Evolutionary conservation across 441 rosid species (phyloP), one percentile per base, ranked within the genome.

Genomic region (Capsella rubella): DNA sequence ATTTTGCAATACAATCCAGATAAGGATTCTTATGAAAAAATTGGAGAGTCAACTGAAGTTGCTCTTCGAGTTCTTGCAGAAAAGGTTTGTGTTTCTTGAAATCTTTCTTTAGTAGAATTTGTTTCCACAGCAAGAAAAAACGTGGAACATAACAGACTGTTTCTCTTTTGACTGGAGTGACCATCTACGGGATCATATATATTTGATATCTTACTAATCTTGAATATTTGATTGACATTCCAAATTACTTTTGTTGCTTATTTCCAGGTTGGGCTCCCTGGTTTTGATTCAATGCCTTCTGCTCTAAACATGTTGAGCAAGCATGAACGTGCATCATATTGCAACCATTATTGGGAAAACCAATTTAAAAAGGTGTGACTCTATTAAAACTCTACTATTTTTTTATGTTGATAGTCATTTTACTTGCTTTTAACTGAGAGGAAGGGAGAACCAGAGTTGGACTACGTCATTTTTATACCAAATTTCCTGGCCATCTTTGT

Each of bases 11-110:
- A 96, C 82, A 96, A 96, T 84, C 98, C 97, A 63, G 99, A 96
- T 77, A 93, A 91, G 67, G 92, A 88, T 61, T 84, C 73, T 69
- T 93, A 90, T 74, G 99, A 96, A 84, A 96, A 96, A 79, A 96
- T 96, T 72, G 99, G 99, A 63, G 98, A 96, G 84, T 89, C 99
- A 73, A 96, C 99, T 74, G 99, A 95, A 89, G 99, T 95, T 72
- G 99, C 99, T 59, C 87, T 95, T 56, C 94, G 98, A 29, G 97
- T 90, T 73, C 85, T 95, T 79, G 92, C 87, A 54, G 99, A 96
- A 82, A 96, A 96, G 99, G 99, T 93, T 76, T 73, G 81, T 78
- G 43, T 71, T 15, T 72, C 14, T 71, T 72, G 71, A 55, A 55
- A 54, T 37, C 31, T 49, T 62, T 46, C 55, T 57, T 52, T 27